A percentile compares a stretch with the other conserved stretches of the same genome.
Conservation (phyloP, 345 rosid species). For the Citrus cavaleriei region DNA sequence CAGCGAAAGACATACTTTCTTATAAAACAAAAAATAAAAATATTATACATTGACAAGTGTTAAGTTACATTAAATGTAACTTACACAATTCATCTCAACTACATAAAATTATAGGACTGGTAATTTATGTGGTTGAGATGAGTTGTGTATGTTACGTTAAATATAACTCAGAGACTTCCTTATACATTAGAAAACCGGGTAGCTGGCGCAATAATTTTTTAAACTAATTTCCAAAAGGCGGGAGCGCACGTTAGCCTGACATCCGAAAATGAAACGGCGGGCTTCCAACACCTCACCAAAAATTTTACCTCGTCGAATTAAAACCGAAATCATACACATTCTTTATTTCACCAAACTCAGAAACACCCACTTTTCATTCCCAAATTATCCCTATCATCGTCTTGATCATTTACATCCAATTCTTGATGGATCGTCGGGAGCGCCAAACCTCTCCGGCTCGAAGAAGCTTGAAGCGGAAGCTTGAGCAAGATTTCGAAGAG, state of each 20-base stretch:
- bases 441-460: constrained; percentile 29
- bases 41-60: too few species aligned
- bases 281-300: not conserved
- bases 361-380: not conserved
- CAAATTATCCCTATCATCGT: not conserved
- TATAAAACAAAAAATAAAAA: too few species aligned
- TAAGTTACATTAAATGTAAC: too few species aligned
- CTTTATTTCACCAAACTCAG: not conserved
- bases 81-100: too few species aligned
- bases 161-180: too few species aligned
- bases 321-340: not conserved
- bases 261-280: not conserved
- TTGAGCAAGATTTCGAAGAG: constrained; percentile 31
- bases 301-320: not conserved
- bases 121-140: too few species aligned
- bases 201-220: too few species aligned
- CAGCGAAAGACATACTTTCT: too few species aligned
- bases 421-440: constrained; percentile 39
- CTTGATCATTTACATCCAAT: not conserved
- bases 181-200: too few species aligned
- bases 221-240: not conserved
- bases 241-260: not conserved
- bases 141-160: too few species aligned
- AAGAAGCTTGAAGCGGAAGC: constrained; percentile 55
- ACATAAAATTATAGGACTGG: too few species aligned